Conservation (phyloP, 345 rosid species). For the Aegle marmelos region DNA sequence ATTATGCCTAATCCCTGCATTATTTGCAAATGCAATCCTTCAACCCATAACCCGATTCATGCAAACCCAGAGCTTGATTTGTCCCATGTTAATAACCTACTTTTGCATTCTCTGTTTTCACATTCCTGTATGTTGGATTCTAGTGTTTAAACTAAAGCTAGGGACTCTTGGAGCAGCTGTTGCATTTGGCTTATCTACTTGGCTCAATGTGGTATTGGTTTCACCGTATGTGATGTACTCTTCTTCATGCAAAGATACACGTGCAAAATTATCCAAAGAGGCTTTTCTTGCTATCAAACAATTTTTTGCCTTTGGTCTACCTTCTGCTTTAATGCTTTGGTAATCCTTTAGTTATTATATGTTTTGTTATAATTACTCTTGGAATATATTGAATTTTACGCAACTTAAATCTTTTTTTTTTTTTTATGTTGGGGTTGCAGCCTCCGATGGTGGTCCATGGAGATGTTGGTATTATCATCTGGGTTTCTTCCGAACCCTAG, state of each 20-base stretch:
- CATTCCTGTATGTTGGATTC: conserved; percentile 37
- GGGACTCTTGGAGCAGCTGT: conserved; percentile 38
- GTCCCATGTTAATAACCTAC: conserved; percentile 40
- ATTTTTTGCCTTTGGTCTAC: conserved; percentile 43
- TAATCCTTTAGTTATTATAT: not conserved
- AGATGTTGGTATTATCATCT: conserved; percentile 65
- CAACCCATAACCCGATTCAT: conserved; percentile 39
- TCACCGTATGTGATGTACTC: conserved; percentile 33
- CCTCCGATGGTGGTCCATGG: conserved; percentile 95
- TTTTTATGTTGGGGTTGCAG: conserved; percentile 28
- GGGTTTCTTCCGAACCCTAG: conserved; percentile 70
- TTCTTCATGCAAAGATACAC: conserved; percentile 32
- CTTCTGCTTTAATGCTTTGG: conserved; percentile 54
- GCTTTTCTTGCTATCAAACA: conserved; percentile 27
- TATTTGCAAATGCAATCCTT: conserved; percentile 40
- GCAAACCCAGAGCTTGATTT: conserved; percentile 40
- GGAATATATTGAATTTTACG: too few relatives aligned
- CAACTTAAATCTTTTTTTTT: not conserved
- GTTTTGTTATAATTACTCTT: too few relatives aligned
- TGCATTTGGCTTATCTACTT: conserved; percentile 30
- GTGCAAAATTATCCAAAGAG: conserved; percentile 27
- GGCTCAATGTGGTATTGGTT: conserved; percentile 42
- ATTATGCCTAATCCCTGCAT: conserved; percentile 40
- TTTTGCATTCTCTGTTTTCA: conserved; percentile 30
- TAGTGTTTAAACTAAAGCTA: conserved; percentile 34